Conservation (phyloP, 2,329 filamentous ascomycete genomes). For the Chaetomium sp. region DNA sequence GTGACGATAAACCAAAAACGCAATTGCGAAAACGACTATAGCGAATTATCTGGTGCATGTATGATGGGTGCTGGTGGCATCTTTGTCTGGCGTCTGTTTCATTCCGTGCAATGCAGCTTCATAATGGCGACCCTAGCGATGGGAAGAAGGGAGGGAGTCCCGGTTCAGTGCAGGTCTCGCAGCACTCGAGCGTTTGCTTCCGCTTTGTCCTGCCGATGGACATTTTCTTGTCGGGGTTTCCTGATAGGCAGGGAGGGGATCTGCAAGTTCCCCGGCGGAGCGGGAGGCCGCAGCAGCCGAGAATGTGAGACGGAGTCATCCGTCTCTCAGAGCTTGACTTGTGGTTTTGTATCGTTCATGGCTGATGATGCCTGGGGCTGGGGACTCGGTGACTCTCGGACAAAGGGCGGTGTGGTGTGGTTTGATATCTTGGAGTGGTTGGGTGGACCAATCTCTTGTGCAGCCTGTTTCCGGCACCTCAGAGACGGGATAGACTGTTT, state of each 20-base stretch:
- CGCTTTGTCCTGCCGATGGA: not conserved
- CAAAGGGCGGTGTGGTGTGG: not conserved
- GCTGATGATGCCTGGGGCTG: slow-evolving; percentile 32
- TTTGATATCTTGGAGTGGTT: not conserved
- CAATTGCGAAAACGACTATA: slow-evolving; percentile 22
- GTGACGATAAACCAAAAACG: slow-evolving; percentile 16
- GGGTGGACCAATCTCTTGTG: not conserved
- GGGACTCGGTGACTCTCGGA: slow-evolving; percentile 12
- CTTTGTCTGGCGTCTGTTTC: not conserved
- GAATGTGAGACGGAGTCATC: not conserved
- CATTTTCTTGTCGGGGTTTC: not conserved
- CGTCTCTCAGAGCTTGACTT: not conserved
- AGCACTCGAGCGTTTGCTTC: not conserved
- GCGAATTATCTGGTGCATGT: slow-evolving; percentile 16
- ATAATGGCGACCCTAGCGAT: not conserved
- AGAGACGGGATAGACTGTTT: slow-evolving; percentile 21
- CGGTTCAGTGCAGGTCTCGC: not conserved
- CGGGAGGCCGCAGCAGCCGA: not conserved
- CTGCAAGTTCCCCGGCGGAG: not conserved
- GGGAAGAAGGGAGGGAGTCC: not conserved
- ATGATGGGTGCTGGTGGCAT: slow-evolving; percentile 19
- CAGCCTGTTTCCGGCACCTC: not conserved
- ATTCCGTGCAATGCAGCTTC: not conserved
- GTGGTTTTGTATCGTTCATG: slow-evolving; percentile 5
- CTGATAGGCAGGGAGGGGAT: not conserved